Conservation (phyloP, 1,139 yeast species). For the Starmera stellimalicola region DNA sequence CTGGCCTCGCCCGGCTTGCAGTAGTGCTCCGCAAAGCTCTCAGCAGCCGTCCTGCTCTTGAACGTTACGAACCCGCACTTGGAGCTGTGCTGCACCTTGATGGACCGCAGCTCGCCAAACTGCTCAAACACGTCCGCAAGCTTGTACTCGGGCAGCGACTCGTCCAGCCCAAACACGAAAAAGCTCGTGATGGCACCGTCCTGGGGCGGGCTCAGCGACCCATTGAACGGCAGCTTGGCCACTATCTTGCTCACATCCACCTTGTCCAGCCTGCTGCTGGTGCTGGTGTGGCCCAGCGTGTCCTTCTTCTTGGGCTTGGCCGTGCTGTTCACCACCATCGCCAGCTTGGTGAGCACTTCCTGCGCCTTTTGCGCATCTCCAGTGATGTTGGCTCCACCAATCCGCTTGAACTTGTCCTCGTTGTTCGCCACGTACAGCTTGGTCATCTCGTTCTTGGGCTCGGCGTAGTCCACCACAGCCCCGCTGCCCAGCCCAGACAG, state of each 20-base stretch:
- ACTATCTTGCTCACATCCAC: slow-evolving; percentile 41
- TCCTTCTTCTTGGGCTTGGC: slow-evolving; percentile 6
- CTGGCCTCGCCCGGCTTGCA: slow-evolving; percentile 11
- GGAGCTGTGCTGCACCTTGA: slow-evolving; percentile 51
- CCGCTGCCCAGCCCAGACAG: slow-evolving; percentile 47
- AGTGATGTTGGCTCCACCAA: slow-evolving; percentile 30
- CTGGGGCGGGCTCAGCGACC: slow-evolving; percentile 35
- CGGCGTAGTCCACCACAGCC: slow-evolving; percentile 31
- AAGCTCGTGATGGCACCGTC: slow-evolving; percentile 40
- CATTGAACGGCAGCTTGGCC: slow-evolving; percentile 52
- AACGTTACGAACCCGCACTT: slow-evolving; percentile 59
- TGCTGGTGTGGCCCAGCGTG: slow-evolving; percentile 2
- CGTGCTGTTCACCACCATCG: slow-evolving; percentile 12
- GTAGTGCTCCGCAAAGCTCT: slow-evolving; percentile 37
- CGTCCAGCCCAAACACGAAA: slow-evolving; percentile 65
- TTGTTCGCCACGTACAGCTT: slow-evolving; percentile 45
- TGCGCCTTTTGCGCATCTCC: slow-evolving; percentile 23
- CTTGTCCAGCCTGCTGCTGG: slow-evolving; percentile 19
- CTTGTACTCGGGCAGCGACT: slow-evolving; percentile 55
- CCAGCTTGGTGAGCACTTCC: slow-evolving; percentile 22
- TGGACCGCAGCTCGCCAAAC: slow-evolving; percentile 37
- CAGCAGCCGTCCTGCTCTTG: slow-evolving; percentile 41
- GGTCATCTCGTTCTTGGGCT: slow-evolving; percentile 37
- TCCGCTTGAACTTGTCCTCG: slow-evolving; percentile 27
- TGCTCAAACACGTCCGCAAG: slow-evolving; percentile 39